A percentile compares a stretch with the other conserved stretches of the same genome.
phyloP scores from a whole-genome alignment of 208 protist genomes.

The Leishmania lainsoni region DNA sequence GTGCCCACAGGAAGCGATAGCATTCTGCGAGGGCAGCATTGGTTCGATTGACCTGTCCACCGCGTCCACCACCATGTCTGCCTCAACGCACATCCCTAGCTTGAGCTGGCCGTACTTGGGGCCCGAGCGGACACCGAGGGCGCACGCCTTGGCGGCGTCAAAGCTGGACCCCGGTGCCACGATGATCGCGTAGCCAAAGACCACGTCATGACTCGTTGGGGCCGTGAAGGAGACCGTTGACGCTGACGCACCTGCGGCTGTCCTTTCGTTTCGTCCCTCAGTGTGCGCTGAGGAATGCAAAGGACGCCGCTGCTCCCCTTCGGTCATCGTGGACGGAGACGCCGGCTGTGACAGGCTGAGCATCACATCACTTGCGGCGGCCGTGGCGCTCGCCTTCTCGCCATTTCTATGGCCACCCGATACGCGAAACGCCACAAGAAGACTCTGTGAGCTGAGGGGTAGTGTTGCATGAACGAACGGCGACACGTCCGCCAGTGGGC shows the following conservation, averaged over 20 bases:
- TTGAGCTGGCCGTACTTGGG: slow-evolving; percentile 79
- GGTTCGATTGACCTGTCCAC: background rate
- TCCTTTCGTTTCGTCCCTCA: background rate
- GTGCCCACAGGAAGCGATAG: background rate
- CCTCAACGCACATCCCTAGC: slow-evolving; percentile 48
- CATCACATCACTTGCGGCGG: background rate
- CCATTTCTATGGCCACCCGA: slow-evolving; percentile 20
- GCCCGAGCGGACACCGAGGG: slow-evolving; percentile 62
- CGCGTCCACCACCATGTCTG: slow-evolving; percentile 15
- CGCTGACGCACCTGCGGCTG: background rate
- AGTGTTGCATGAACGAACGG: slow-evolving; percentile 35
- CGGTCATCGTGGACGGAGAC: background rate
- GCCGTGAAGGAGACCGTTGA: background rate
- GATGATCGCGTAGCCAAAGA: slow-evolving; percentile 70
- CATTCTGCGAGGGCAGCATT: background rate
- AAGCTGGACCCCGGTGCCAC: slow-evolving; percentile 52
- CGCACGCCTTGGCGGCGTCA: slow-evolving; percentile 53
- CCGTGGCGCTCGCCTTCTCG: background rate
- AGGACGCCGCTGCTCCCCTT: background rate
- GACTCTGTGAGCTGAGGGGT: slow-evolving; percentile 34
- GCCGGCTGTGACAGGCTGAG: background rate
- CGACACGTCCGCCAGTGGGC: background rate
- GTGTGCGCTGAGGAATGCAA: too few relatives aligned
- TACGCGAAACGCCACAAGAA: slow-evolving; percentile 46
- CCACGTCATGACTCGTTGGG: slow-evolving; percentile 13